Evolutionary conservation across 2,329 filamentous ascomycete genomes (phyloP).

Genomic region (Lachnellula hyalina): DNA sequence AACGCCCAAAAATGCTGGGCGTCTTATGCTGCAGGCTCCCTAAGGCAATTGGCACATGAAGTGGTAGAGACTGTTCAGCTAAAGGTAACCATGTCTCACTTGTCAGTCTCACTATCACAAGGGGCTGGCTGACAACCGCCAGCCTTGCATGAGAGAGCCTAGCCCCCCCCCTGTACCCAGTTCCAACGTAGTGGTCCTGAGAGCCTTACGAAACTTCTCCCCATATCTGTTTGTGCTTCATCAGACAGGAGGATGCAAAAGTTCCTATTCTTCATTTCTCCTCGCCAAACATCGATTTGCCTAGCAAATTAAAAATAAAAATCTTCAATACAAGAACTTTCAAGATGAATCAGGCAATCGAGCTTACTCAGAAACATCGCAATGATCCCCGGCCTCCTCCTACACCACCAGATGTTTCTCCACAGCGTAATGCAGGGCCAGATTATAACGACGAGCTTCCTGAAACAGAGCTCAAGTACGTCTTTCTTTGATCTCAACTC

Average conservation of each 20-base stretch:
- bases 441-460: neutral
- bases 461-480: conserved; percentile 6
- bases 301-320: neutral
- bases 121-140: neutral
- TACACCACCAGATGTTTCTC: neutral
- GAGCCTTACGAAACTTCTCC: no score
- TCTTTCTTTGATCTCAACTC: neutral
- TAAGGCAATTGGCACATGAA: no score
- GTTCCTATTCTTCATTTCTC: no score
- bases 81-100: neutral
- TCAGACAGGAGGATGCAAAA: no score
- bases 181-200: no score
- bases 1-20: no score
- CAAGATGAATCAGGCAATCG: neutral
- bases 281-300: no score
- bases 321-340: neutral
- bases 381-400: neutral
- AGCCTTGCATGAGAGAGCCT: neutral
- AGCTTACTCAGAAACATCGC: neutral
- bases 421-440: neutral
- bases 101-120: neutral
- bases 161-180: neutral
- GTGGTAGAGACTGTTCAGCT: neutral
- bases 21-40: no score
- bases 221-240: no score